phyloP scores from a whole-genome alignment of 2,329 filamentous ascomycete species.

The Ophiostoma perfectum region DNA sequence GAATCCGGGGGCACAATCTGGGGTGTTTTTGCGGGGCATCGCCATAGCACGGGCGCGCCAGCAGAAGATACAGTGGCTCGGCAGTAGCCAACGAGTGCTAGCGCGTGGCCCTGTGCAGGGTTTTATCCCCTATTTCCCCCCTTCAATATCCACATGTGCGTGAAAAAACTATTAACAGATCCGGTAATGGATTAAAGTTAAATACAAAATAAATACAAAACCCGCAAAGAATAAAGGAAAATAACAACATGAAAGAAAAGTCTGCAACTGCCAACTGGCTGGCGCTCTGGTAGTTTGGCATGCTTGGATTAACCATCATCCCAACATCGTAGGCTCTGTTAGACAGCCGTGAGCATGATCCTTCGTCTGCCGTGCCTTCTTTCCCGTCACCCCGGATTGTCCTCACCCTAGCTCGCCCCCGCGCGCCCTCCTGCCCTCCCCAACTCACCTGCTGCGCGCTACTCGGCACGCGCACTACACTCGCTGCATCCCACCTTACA shows the following conservation, averaged over 20 bases:
- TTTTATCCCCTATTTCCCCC: neutral
- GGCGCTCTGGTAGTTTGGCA: neutral
- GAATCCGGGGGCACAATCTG: conserved; percentile 10
- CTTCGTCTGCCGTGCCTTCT: neutral
- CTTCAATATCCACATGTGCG: neutral
- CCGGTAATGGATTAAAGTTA: neutral
- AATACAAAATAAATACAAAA: neutral
- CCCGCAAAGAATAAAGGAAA: neutral
- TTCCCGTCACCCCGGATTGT: neutral
- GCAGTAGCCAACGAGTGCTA: neutral
- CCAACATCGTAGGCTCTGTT: neutral
- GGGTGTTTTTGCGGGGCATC: conserved; percentile 5
- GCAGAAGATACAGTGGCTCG: neutral
- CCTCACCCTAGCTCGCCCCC: neutral
- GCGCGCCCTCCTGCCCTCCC: neutral
- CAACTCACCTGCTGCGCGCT: neutral
- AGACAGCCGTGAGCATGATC: neutral
- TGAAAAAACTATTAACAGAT: neutral
- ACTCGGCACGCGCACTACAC: neutral
- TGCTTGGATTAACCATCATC: neutral
- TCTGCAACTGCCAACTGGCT: neutral
- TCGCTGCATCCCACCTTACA: neutral
- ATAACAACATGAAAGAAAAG: neutral
- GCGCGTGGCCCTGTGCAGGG: neutral
- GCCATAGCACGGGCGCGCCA: neutral